Conservation (phyloP, 2,329 filamentous ascomycete genomes). For the Penicillium sp. region DNA sequence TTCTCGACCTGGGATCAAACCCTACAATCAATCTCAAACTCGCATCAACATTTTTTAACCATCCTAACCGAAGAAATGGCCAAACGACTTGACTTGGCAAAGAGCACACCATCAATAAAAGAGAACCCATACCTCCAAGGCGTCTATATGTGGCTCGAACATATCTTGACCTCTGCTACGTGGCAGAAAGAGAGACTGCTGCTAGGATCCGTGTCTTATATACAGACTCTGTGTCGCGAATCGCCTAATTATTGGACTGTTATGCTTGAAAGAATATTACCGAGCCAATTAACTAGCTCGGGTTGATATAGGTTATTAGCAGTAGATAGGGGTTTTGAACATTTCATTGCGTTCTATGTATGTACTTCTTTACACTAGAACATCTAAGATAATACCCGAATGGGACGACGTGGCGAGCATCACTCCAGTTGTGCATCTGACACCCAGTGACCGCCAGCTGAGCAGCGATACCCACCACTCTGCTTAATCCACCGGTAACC, state of each 20-base stretch:
- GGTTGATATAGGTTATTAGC: neutral
- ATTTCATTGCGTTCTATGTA: neutral
- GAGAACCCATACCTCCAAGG: slow-evolving; percentile 38
- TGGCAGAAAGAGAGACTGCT: slow-evolving; percentile 31
- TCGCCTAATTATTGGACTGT: slow-evolving; percentile 31
- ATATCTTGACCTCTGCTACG: slow-evolving; percentile 39
- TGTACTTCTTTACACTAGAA: neutral
- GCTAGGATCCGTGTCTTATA: slow-evolving; percentile 28
- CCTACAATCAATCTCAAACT: slow-evolving; percentile 33
- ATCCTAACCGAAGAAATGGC: slow-evolving; percentile 39
- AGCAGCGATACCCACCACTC: slow-evolving; percentile 34
- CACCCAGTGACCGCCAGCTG: slow-evolving; percentile 7
- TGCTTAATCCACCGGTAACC: slow-evolving; percentile 63
- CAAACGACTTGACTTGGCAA: slow-evolving; percentile 22
- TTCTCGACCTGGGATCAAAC: slow-evolving; percentile 35
- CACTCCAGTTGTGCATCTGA: slow-evolving; percentile 6
- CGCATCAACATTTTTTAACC: slow-evolving; percentile 32
- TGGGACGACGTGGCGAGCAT: neutral
- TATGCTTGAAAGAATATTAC: neutral
- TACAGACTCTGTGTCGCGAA: slow-evolving; percentile 30
- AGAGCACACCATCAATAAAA: slow-evolving; percentile 10
- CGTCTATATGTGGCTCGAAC: slow-evolving; percentile 47
- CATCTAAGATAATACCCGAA: no score
- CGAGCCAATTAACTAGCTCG: neutral
- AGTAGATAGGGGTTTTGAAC: neutral